Conservation (phyloP, 257 asterid genomes). For the Osmanthus fragrans region DNA sequence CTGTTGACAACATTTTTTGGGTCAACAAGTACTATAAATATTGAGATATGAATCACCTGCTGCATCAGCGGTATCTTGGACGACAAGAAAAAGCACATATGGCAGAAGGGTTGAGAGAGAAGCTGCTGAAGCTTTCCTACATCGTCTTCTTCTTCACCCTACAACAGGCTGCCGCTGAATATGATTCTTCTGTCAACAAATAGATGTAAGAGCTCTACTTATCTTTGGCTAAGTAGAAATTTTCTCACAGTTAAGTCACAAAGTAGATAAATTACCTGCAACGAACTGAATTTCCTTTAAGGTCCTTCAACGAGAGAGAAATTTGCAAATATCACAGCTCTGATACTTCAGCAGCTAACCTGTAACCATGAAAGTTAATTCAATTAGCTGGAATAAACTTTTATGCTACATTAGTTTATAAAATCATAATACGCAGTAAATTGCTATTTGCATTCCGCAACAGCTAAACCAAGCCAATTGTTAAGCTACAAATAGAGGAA, state of each 20-base stretch:
- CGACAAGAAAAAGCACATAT: too few species aligned
- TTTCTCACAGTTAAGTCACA: background rate
- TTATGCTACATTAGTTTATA: background rate
- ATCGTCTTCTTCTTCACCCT: constrained; percentile 6
- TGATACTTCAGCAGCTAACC: constrained; percentile 39
- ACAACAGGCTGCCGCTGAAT: background rate
- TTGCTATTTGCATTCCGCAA: background rate
- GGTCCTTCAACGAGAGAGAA: constrained; percentile 11
- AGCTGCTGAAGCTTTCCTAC: background rate
- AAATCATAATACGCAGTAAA: background rate
- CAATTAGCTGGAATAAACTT: constrained; percentile 1
- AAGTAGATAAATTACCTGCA: background rate
- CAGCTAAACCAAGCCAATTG: background rate
- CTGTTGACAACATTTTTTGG: too few species aligned
- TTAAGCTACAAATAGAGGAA: background rate
- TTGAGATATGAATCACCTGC: constrained; percentile 3
- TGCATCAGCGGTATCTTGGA: background rate
- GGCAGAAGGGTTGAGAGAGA: background rate
- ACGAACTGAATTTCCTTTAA: background rate
- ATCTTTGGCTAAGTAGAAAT: constrained; percentile 3
- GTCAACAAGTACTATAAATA: background rate
- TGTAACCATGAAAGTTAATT: constrained; percentile 23
- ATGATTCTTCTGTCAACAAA: background rate
- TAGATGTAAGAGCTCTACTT: background rate
- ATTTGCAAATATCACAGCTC: constrained; percentile 26